phyloP scores from a whole-genome alignment of 2,329 filamentous ascomycete species.

The Blastomyces parvus region DNA sequence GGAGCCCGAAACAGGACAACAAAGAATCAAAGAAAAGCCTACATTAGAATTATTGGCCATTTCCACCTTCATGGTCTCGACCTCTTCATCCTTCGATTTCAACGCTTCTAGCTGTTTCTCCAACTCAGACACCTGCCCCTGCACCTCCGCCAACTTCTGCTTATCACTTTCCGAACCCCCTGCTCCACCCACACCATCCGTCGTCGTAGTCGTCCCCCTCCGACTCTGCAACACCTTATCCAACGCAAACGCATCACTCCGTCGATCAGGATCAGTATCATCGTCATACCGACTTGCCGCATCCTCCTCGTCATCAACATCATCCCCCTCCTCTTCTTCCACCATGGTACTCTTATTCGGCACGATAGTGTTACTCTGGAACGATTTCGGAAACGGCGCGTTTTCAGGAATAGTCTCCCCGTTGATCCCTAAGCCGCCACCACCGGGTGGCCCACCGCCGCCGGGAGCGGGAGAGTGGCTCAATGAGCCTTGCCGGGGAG shows the following conservation, averaged over 20 bases:
- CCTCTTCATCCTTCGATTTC: constrained; percentile 61
- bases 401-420: constrained; percentile 49
- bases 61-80: constrained; percentile 50
- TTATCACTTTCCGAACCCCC: constrained; percentile 49
- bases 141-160: constrained; percentile 68
- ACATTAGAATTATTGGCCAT: constrained; percentile 46
- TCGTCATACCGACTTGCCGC: constrained; percentile 37
- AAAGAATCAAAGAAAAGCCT: constrained; percentile 15
- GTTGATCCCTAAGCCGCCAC: constrained; percentile 42
- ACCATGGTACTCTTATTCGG: constrained; percentile 97
- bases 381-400: constrained; percentile 74
- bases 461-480: constrained; percentile 20
- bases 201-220: constrained; percentile 39
- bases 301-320: constrained; percentile 64
- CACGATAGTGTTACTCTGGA: constrained; percentile 91
- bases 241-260: constrained; percentile 55
- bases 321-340: constrained; percentile 73
- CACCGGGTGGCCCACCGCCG: neutral
- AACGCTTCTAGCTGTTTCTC: constrained; percentile 63
- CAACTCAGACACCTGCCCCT: constrained; percentile 64
- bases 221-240: constrained; percentile 41
- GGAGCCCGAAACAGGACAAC: constrained; percentile 8
- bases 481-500: constrained; percentile 34
- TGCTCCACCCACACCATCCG: constrained; percentile 22
- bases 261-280: constrained; percentile 41